phyloP scores from a whole-genome alignment of 805 yeast genomes.

The Debaryomyces maramus region DNA sequence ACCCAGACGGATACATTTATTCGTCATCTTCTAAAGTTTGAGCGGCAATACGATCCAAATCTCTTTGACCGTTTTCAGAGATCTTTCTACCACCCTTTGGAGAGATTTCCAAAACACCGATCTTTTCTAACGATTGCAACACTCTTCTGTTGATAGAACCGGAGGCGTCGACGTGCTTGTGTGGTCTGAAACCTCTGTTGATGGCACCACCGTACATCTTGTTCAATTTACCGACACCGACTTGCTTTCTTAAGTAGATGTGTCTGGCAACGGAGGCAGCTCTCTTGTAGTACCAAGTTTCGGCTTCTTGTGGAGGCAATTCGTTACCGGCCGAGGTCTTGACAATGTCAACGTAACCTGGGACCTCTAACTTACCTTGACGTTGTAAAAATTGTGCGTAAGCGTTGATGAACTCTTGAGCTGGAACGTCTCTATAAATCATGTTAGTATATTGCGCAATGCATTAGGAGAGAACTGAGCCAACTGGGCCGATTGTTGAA shows the following conservation, averaged over 20 bases:
- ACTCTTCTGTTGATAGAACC: conserved; percentile 99
- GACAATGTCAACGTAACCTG: conserved; percentile 99
- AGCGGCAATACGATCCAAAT: conserved; percentile 99
- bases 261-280: conserved; percentile 99
- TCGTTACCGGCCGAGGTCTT: conserved; percentile 99
- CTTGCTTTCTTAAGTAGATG: conserved; percentile 98
- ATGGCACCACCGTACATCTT: conserved; percentile 98
- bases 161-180: conserved; percentile 98
- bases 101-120: conserved; percentile 94
- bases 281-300: conserved; percentile 99
- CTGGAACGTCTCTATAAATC: conserved; percentile 96
- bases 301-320: conserved; percentile 99
- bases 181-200: conserved; percentile 99
- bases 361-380: conserved; percentile 99
- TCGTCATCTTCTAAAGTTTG: conserved; percentile 93
- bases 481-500: too few species aligned
- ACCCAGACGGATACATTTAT: conserved; percentile 24
- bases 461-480: too few species aligned
- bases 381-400: conserved; percentile 99
- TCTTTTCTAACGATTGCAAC: conserved; percentile 96
- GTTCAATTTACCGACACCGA: conserved; percentile 99
- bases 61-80: conserved; percentile 99
- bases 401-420: conserved; percentile 99
- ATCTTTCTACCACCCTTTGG: conserved; percentile 99
- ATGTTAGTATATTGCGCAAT: conserved; percentile 42